These are phyloP conservation scores for Fremontodendron californicum DNA, from an alignment of 345 rosid species.

Conservation along the genomic window DNA sequence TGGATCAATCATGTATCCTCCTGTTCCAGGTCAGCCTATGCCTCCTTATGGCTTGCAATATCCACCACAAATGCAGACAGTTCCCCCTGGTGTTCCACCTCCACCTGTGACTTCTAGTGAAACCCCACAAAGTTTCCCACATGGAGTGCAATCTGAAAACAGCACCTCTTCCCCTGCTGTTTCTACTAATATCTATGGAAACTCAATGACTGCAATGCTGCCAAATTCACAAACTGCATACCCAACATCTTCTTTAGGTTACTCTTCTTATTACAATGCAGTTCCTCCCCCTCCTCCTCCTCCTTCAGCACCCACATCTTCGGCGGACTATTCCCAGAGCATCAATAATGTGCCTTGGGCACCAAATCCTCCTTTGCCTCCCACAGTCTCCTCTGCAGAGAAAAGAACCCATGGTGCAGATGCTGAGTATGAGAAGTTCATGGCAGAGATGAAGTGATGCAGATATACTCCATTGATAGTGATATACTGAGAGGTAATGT, in stretches of 20 bases:
- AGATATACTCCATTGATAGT: conserved; percentile 14
- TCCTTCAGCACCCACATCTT: conserved; percentile 42
- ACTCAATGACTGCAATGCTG: conserved; percentile 41
- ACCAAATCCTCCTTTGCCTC: conserved; percentile 45
- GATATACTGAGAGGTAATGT: conserved; percentile 46
- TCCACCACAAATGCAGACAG: conserved; percentile 65
- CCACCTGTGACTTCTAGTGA: conserved; percentile 54
- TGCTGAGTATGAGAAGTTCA: conserved; percentile 89
- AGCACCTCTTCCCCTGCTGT: conserved; percentile 48
- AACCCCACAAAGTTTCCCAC: conserved; percentile 76
- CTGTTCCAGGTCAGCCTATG: conserved; percentile 84
- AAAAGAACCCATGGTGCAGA: conserved; percentile 66
- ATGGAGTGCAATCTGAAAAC: conserved; percentile 77
- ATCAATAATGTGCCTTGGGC: conserved; percentile 77
- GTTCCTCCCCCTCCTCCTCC: conserved; percentile 73
- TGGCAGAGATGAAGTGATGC: conserved; percentile 93
- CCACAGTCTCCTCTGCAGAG: conserved; percentile 49
- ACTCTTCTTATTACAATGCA: conserved; percentile 70
- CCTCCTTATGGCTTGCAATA: conserved; percentile 81
- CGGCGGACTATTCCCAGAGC: conserved; percentile 53
- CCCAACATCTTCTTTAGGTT: conserved; percentile 47
- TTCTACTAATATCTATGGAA: conserved; percentile 51
- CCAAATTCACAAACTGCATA: conserved; percentile 54
- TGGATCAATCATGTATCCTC: conserved; percentile 60
- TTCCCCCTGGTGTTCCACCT: conserved; percentile 59